These are phyloP conservation scores for Malbranchea zuffiana DNA, from an alignment of 2,329 filamentous ascomycete species.

Conservation along the genomic window DNA sequence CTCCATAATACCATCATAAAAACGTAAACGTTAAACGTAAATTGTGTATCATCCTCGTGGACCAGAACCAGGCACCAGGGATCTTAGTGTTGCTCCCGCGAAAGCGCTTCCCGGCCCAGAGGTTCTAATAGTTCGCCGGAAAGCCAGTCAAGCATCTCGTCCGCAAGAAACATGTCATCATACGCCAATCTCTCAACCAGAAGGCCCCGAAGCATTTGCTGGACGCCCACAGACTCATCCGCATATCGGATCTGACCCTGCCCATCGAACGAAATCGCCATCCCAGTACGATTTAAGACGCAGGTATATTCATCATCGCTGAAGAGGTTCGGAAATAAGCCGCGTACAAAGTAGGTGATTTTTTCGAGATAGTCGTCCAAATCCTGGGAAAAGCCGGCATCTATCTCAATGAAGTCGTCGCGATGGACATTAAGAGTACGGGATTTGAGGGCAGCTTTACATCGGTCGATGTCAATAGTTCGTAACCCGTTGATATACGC, in stretches of 20 bases:
- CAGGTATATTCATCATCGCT: slow-evolving; percentile 27
- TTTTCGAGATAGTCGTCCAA: slow-evolving; percentile 27
- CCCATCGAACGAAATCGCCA: slow-evolving; percentile 13
- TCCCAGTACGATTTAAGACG: slow-evolving; percentile 19
- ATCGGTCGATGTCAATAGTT: slow-evolving; percentile 23
- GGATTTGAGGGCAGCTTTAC: slow-evolving; percentile 25
- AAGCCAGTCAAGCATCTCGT: slow-evolving; percentile 32
- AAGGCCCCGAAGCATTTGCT: slow-evolving; percentile 27
- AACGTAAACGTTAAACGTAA: too few relatives aligned
- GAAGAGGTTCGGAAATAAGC: slow-evolving; percentile 32
- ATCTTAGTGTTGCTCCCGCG: background rate
- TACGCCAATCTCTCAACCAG: slow-evolving; percentile 26
- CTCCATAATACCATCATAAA: too few relatives aligned
- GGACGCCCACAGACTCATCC: slow-evolving; percentile 16
- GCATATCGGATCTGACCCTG: slow-evolving; percentile 11
- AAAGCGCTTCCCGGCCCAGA: slow-evolving; percentile 9
- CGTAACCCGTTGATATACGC: slow-evolving; percentile 36
- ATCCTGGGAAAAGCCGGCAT: slow-evolving; percentile 6
- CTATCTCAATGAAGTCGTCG: background rate
- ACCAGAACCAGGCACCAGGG: background rate
- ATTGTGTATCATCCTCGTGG: background rate
- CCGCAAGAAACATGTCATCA: slow-evolving; percentile 23
- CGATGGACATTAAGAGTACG: slow-evolving; percentile 15
- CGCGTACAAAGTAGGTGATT: slow-evolving; percentile 29
- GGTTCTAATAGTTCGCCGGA: slow-evolving; percentile 22